These are phyloP conservation scores for Ascochyta lentis DNA, from an alignment of 2,329 filamentous ascomycete species.

Conservation along the genomic window DNA sequence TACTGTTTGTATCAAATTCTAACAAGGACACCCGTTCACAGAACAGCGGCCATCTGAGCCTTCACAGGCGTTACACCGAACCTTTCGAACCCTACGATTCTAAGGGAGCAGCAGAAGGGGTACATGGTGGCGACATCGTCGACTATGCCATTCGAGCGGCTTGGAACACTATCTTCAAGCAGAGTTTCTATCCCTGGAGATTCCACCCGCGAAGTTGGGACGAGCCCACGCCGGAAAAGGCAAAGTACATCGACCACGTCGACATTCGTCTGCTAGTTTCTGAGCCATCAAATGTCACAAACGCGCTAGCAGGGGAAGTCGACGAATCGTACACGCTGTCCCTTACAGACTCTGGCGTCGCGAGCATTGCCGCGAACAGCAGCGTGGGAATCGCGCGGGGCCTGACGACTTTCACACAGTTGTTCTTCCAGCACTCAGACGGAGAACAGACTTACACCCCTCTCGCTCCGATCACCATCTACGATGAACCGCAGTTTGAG, in stretches of 20 bases:
- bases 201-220: conserved; percentile 68
- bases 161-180: conserved; percentile 68
- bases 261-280: conserved; percentile 65
- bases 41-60: conserved; percentile 17
- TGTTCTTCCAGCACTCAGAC: conserved; percentile 75
- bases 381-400: conserved; percentile 74
- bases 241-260: conserved; percentile 65
- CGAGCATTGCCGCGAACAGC: conserved; percentile 68
- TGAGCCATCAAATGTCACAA: conserved; percentile 63
- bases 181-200: conserved; percentile 80
- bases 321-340: conserved; percentile 79
- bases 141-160: conserved; percentile 60
- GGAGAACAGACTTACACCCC: conserved; percentile 68
- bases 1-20: conserved; percentile 28
- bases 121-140: conserved; percentile 59
- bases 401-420: conserved; percentile 78
- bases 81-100: conserved; percentile 8
- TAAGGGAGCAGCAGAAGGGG: conserved; percentile 1
- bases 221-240: conserved; percentile 63
- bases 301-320: conserved; percentile 66
- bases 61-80: conserved; percentile 17
- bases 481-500: conserved; percentile 74
- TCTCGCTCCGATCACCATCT: conserved; percentile 72
- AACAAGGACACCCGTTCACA: conserved; percentile 22
- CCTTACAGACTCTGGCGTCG: conserved; percentile 64